A percentile compares a stretch with the other conserved stretches of the same genome.
Evolutionary conservation across 257 asterid genomes (phyloP).

Genomic region (Nicotiana sylvestris): DNA sequence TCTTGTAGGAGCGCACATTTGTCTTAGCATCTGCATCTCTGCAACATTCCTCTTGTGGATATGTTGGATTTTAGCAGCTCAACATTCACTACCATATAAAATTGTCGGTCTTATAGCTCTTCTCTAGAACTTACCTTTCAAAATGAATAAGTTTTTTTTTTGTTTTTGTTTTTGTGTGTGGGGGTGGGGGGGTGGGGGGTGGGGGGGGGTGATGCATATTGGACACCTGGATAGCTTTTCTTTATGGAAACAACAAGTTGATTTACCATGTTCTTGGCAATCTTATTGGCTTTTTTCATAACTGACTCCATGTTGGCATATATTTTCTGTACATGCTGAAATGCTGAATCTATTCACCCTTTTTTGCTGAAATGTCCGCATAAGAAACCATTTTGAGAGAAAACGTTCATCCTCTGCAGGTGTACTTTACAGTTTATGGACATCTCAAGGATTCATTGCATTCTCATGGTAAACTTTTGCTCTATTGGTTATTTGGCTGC

Average conservation of each 20-base stretch:
- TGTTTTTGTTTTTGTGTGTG: too few relatives aligned
- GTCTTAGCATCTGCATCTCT: too few relatives aligned
- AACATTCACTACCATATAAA: too few relatives aligned
- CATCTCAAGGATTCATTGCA: constrained; percentile 67
- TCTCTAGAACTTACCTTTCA: too few relatives aligned
- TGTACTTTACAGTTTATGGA: constrained; percentile 90
- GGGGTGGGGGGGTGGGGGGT: not conserved
- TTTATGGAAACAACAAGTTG: not conserved
- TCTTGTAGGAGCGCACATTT: too few relatives aligned
- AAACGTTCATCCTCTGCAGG: constrained; percentile 47
- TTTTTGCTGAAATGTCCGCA: not conserved
- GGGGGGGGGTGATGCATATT: not conserved
- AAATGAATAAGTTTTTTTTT: not conserved
- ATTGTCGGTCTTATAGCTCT: too few relatives aligned
- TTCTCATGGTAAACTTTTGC: constrained; percentile 53
- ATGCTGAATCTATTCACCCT: not conserved
- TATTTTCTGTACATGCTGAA: not conserved
- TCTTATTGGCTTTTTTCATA: not conserved
- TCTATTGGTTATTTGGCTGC: not conserved
- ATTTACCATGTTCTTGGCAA: not conserved
- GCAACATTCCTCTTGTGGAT: too few relatives aligned
- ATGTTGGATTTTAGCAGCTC: too few relatives aligned
- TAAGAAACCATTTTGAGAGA: constrained; percentile 12
- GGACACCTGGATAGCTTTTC: not conserved
- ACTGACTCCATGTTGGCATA: not conserved